phyloP scores from a whole-genome alignment of 1,284 basidiomycete species.

The Golubevia sp. region DNA sequence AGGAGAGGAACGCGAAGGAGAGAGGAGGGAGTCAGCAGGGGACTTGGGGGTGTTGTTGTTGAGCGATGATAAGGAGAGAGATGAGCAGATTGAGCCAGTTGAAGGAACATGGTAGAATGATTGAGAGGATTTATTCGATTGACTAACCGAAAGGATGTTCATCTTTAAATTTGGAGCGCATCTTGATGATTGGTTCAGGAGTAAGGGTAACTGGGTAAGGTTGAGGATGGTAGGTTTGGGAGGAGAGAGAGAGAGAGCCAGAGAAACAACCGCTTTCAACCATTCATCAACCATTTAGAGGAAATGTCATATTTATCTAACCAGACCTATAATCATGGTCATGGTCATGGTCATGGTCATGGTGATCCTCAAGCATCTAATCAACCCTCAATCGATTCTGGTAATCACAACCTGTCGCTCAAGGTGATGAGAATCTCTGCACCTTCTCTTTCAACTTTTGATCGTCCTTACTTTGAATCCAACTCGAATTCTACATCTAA shows the following conservation, averaged over 20 bases:
- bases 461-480: constrained; percentile 26
- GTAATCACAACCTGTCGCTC: constrained; percentile 35
- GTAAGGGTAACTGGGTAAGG: too few species aligned
- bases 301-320: too few species aligned
- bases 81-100: constrained; percentile 8
- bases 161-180: constrained; percentile 99
- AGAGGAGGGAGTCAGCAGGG: not conserved
- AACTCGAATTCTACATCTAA: constrained; percentile 6
- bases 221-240: too few species aligned
- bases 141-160: constrained; percentile 94
- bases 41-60: not conserved
- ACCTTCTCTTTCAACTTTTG: constrained; percentile 18
- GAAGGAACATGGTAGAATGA: constrained; percentile 41
- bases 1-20: not conserved
- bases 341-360: too few species aligned
- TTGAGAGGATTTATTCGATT: constrained; percentile 25
- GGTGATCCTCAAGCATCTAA: too few species aligned
- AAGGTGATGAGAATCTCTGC: constrained; percentile 43
- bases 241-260: too few species aligned
- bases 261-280: too few species aligned
- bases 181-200: constrained; percentile 58
- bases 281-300: too few species aligned
- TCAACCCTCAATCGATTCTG: not conserved
- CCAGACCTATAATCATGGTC: too few species aligned
- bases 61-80: constrained; percentile 3